Evolutionary conservation across 306 rosid genomes (phyloP).

Genomic region (Ziziphus jujuba): DNA sequence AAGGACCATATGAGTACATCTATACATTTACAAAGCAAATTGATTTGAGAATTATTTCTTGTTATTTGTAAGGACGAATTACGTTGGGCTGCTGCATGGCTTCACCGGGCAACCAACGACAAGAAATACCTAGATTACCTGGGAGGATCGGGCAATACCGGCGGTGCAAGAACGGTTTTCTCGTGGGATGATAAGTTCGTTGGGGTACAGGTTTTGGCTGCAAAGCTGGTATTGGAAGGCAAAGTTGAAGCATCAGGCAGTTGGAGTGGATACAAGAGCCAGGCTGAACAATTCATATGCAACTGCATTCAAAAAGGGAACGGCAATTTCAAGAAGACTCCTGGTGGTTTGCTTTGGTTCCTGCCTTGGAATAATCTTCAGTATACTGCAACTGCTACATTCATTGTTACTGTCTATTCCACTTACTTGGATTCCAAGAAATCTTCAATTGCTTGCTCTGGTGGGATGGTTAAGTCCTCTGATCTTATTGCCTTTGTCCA

Average conservation of each 20-base stretch:
- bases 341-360: constrained; percentile 56
- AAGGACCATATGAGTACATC: no score
- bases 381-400: constrained; percentile 50
- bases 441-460: constrained; percentile 25
- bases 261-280: constrained; percentile 43
- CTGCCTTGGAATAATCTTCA: constrained; percentile 49
- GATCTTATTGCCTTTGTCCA: constrained; percentile 37
- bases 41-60: not conserved
- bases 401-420: constrained; percentile 43
- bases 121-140: constrained; percentile 39
- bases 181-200: constrained; percentile 67
- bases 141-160: constrained; percentile 3
- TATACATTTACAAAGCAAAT: not conserved
- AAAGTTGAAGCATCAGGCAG: constrained; percentile 22
- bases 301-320: constrained; percentile 44
- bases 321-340: constrained; percentile 35
- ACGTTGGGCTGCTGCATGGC: constrained; percentile 74
- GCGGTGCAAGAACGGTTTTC: constrained; percentile 47
- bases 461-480: constrained; percentile 26
- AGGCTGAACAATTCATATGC: constrained; percentile 60
- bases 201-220: constrained; percentile 49
- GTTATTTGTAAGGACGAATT: constrained; percentile 49
- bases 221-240: constrained; percentile 59
- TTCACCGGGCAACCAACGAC: constrained; percentile 40
- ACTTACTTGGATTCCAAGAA: constrained; percentile 32